Conservation (phyloP, 805 yeast genomes). For the Metschnikowia gelsemii region DNA sequence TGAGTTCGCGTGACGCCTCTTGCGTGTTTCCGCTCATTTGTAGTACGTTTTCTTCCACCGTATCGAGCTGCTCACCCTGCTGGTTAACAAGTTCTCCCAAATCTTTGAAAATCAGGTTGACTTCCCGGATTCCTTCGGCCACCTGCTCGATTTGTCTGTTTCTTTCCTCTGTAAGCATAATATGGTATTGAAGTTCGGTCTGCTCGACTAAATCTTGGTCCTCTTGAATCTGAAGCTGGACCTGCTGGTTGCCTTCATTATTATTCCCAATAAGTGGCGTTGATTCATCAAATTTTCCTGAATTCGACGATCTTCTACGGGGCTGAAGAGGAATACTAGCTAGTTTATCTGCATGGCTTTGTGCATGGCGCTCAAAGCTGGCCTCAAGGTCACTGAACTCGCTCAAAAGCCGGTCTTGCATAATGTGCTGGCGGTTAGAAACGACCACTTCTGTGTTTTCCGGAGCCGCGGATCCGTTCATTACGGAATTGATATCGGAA, state of each 20-base stretch:
- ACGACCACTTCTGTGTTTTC: slow-evolving; percentile 26
- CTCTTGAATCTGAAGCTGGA: slow-evolving; percentile 32
- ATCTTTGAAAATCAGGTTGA: slow-evolving; percentile 82
- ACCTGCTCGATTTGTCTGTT: slow-evolving; percentile 70
- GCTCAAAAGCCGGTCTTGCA: slow-evolving; percentile 50
- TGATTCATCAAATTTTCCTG: slow-evolving; percentile 22
- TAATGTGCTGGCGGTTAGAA: slow-evolving; percentile 42
- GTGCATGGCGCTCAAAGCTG: slow-evolving; percentile 43
- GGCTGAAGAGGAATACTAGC: slow-evolving; percentile 1
- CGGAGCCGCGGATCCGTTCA: slow-evolving; percentile 17
- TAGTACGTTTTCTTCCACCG: slow-evolving; percentile 76
- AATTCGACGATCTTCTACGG: too few relatives aligned
- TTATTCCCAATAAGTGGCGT: slow-evolving; percentile 38
- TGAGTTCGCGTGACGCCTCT: slow-evolving; percentile 67
- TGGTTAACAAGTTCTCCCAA: slow-evolving; percentile 73
- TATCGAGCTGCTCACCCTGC: slow-evolving; percentile 83
- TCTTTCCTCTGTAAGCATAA: slow-evolving; percentile 66
- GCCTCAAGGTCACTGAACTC: slow-evolving; percentile 55
- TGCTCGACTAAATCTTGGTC: slow-evolving; percentile 43
- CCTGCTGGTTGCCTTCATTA: slow-evolving; percentile 20
- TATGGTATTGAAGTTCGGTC: slow-evolving; percentile 60
- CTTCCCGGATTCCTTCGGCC: slow-evolving; percentile 76
- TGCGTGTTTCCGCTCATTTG: slow-evolving; percentile 63
- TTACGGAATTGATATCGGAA: slow-evolving; percentile 31
- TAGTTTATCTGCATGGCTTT: slow-evolving; percentile 51